Conservation (phyloP, 73 alveolate genomes). For the Effrenium voratum region DNA sequence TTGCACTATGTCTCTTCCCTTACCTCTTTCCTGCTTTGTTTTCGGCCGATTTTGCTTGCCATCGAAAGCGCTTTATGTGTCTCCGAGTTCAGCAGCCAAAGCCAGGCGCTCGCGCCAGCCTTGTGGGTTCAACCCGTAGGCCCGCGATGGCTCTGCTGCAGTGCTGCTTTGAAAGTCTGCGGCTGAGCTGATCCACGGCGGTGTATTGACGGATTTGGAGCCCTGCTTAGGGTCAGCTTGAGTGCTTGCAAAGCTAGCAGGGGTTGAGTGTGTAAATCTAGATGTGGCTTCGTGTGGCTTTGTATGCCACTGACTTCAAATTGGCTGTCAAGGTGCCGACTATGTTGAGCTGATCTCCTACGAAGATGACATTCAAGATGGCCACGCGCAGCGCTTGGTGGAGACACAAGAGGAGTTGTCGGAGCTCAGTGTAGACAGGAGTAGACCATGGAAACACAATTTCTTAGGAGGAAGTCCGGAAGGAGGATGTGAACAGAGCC, state of each 20-base stretch:
- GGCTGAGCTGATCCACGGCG: not conserved
- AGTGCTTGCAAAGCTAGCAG: not conserved
- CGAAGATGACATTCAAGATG: conserved; percentile 35
- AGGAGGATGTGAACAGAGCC: no score
- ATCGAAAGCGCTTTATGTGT: no score
- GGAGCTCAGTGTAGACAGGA: no score
- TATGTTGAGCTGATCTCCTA: conserved; percentile 51
- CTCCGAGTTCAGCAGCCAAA: no score
- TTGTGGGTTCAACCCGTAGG: no score
- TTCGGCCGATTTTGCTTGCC: no score
- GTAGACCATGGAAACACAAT: no score
- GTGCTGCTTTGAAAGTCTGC: conserved; percentile 65
- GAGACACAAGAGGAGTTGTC: no score
- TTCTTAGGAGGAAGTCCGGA: no score
- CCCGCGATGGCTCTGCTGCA: conserved; percentile 73
- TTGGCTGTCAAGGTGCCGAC: conserved; percentile 34
- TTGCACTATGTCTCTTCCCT: no score
- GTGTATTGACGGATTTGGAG: not conserved
- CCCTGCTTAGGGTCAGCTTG: not conserved
- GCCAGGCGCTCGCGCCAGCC: no score
- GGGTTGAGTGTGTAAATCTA: not conserved
- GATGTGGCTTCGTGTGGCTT: not conserved
- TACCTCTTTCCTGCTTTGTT: no score
- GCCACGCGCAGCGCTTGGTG: not conserved
- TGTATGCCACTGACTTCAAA: not conserved